phyloP scores from a whole-genome alignment of 768 basidiomycete genomes.

The Naematelia aurantialba region DNA sequence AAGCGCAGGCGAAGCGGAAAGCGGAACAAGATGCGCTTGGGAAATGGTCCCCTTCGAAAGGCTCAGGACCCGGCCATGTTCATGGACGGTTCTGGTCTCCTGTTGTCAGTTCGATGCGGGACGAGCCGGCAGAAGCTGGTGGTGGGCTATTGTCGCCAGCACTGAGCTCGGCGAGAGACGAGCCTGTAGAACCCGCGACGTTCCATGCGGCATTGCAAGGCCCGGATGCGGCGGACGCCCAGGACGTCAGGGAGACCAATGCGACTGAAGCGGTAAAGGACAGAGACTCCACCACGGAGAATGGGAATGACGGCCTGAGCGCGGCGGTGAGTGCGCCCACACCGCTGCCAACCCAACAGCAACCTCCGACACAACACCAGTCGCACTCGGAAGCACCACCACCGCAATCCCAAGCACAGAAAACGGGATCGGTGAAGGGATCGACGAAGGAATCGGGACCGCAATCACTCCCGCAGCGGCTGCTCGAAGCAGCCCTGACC shows the following conservation, averaged over 20 bases:
- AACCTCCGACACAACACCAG: no score
- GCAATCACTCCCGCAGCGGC: background rate
- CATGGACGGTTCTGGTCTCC: background rate
- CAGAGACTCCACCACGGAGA: no score
- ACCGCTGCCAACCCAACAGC: no score
- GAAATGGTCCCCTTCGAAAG: background rate
- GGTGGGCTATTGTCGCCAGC: background rate
- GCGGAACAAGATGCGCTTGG: background rate
- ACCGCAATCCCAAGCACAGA: no score
- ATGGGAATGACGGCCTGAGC: no score
- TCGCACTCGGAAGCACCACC: no score
- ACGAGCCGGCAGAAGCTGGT: slow-evolving; percentile 4
- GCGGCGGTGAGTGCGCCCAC: no score
- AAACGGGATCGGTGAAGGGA: no score
- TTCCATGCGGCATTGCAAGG: background rate
- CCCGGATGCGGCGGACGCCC: no score
- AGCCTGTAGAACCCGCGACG: background rate
- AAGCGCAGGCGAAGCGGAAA: background rate
- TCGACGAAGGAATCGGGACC: no score
- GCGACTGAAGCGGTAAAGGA: no score
- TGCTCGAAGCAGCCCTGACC: slow-evolving; percentile 4
- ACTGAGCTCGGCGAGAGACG: slow-evolving; percentile 9
- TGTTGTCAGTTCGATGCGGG: slow-evolving; percentile 13
- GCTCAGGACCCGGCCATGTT: background rate
- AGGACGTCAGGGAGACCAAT: no score